A percentile compares a stretch with the other conserved stretches of the same genome.
Evolutionary conservation across 163 green algal species (phyloP).

Genomic region (Scenedesmus sp.): DNA sequence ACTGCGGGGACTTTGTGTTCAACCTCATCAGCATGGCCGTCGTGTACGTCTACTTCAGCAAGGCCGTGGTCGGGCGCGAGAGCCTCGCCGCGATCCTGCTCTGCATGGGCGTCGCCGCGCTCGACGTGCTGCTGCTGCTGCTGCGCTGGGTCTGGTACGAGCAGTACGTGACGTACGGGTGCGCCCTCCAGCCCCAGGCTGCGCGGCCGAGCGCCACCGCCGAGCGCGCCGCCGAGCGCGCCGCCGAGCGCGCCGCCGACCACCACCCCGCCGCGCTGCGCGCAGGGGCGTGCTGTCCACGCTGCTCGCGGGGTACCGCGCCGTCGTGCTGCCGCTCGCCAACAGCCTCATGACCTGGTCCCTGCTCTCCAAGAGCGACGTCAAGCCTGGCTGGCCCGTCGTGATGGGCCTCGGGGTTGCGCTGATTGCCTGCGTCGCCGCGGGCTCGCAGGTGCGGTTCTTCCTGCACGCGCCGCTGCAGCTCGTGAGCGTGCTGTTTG

Average conservation of each 20-base stretch:
- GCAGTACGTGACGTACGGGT: constrained; percentile 51
- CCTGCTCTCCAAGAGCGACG: constrained; percentile 60
- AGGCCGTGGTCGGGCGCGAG: constrained; percentile 59
- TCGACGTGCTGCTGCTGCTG: constrained; percentile 69
- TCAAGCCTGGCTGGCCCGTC: constrained; percentile 48
- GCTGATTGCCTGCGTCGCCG: constrained; percentile 51
- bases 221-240: not conserved
- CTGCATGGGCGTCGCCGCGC: constrained; percentile 67
- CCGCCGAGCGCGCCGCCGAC: too few relatives aligned
- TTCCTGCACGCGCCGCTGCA: constrained; percentile 67
- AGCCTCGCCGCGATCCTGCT: constrained; percentile 62
- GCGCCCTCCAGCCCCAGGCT: too few relatives aligned
- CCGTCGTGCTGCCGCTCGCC: constrained; percentile 66
- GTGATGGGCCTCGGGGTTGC: constrained; percentile 47
- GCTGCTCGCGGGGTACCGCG: constrained; percentile 60
- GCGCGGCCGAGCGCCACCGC: too few relatives aligned
- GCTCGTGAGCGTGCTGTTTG: constrained; percentile 63
- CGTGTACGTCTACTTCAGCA: constrained; percentile 73
- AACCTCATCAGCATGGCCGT: constrained; percentile 76
- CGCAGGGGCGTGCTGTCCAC: constrained; percentile 46
- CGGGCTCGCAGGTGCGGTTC: constrained; percentile 62
- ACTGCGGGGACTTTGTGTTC: constrained; percentile 75
- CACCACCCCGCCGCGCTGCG: not conserved
- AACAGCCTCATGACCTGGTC: constrained; percentile 74
- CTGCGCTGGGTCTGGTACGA: constrained; percentile 70